Evolutionary conservation across 2,329 filamentous ascomycete species (phyloP).

Genomic region (Xylaria sp.): DNA sequence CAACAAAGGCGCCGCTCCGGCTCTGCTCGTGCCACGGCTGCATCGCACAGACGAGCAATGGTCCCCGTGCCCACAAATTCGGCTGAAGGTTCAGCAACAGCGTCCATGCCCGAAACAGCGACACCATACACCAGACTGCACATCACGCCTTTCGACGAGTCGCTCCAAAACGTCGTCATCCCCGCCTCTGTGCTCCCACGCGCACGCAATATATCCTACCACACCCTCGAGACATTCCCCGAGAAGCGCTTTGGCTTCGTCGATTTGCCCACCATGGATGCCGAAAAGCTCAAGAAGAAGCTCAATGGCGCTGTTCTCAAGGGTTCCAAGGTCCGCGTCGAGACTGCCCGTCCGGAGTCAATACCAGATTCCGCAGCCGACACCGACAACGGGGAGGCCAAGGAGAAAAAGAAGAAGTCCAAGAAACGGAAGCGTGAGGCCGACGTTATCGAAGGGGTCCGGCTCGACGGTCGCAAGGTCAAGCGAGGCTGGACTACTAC

Average conservation of each 20-base stretch:
- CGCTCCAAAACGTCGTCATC: slow-evolving; percentile 77
- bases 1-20: slow-evolving; percentile 8
- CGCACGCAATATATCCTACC: slow-evolving; percentile 87
- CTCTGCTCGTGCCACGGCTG: not conserved
- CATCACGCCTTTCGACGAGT: slow-evolving; percentile 84
- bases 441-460: slow-evolving; percentile 71
- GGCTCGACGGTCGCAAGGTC: slow-evolving; percentile 80
- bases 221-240: slow-evolving; percentile 85
- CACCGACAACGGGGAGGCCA: slow-evolving; percentile 48
- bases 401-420: slow-evolving; percentile 52
- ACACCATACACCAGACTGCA: slow-evolving; percentile 72
- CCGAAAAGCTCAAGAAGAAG: slow-evolving; percentile 91
- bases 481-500: slow-evolving; percentile 91
- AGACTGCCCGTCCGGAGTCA: slow-evolving; percentile 77
- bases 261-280: slow-evolving; percentile 81
- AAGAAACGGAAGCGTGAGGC: slow-evolving; percentile 64
- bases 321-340: slow-evolving; percentile 84
- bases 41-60: slow-evolving; percentile 36
- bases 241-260: slow-evolving; percentile 92
- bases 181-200: slow-evolving; percentile 71
- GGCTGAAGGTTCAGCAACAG: slow-evolving; percentile 28
- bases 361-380: slow-evolving; percentile 53
- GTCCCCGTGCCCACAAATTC: slow-evolving; percentile 33
- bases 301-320: slow-evolving; percentile 87
- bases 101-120: slow-evolving; percentile 30